These are phyloP conservation scores for Aspergillus pseudotamarii DNA, from an alignment of 2,329 filamentous ascomycete genomes.

Conservation along the genomic window DNA sequence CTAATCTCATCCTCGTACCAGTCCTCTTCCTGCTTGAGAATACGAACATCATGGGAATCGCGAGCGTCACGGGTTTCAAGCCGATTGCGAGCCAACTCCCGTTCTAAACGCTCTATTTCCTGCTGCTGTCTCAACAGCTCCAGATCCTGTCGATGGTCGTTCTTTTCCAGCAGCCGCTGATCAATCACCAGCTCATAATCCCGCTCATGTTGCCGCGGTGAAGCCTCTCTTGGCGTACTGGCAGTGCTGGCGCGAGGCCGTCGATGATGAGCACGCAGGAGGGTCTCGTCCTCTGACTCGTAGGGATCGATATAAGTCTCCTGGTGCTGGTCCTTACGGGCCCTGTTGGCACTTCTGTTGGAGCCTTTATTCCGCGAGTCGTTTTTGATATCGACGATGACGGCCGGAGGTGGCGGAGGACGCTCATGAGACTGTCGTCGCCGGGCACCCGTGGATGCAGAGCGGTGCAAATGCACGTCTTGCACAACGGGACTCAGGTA, in stretches of 20 bases:
- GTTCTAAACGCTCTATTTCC: slow-evolving; percentile 40
- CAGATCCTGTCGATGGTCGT: slow-evolving; percentile 37
- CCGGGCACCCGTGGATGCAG: slow-evolving; percentile 38
- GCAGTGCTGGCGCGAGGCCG: slow-evolving; percentile 24
- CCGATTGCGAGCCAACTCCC: slow-evolving; percentile 33
- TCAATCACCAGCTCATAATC: slow-evolving; percentile 39
- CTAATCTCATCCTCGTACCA: slow-evolving; percentile 45
- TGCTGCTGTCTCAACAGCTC: slow-evolving; percentile 39
- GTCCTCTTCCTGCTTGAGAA: slow-evolving; percentile 45
- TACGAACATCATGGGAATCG: slow-evolving; percentile 25
- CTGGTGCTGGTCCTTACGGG: slow-evolving; percentile 16
- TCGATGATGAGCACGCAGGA: slow-evolving; percentile 20
- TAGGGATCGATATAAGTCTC: slow-evolving; percentile 21
- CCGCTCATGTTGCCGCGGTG: slow-evolving; percentile 26
- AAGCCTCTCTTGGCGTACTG: slow-evolving; percentile 29
- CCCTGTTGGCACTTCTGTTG: slow-evolving; percentile 27
- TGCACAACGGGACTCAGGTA: slow-evolving; percentile 31
- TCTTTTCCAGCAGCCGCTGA: slow-evolving; percentile 38
- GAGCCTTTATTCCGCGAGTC: slow-evolving; percentile 30
- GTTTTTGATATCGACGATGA: slow-evolving; percentile 42
- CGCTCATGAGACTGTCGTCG: slow-evolving; percentile 27
- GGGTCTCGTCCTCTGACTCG: slow-evolving; percentile 32
- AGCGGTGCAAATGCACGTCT: slow-evolving; percentile 32
- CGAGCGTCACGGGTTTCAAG: slow-evolving; percentile 16
- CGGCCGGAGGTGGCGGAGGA: slow-evolving; percentile 23